Conservation (phyloP, 2,329 filamentous ascomycete species). For the Claviceps purpurea region DNA sequence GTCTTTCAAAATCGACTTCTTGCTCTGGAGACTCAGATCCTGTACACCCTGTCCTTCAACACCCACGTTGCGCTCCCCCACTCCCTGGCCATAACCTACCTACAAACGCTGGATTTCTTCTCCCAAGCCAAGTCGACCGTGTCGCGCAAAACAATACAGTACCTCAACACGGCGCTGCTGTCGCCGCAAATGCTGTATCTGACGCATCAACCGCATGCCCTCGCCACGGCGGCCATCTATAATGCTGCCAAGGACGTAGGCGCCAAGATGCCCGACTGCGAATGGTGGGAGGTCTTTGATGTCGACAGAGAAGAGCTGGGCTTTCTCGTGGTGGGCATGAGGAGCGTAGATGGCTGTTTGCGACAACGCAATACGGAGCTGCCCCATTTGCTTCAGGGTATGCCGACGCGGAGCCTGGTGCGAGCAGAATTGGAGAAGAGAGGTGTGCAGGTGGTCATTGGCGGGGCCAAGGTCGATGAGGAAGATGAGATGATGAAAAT, state of each 20-base stretch:
- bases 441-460: constrained; percentile 24
- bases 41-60: constrained; percentile 67
- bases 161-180: constrained; percentile 76
- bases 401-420: constrained; percentile 45
- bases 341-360: constrained; percentile 63
- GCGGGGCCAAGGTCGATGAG: constrained; percentile 20
- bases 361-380: constrained; percentile 43
- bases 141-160: constrained; percentile 52
- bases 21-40: constrained; percentile 61
- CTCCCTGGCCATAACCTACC: constrained; percentile 75
- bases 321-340: constrained; percentile 76
- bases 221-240: constrained; percentile 85
- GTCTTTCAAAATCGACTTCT: constrained; percentile 51
- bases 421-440: constrained; percentile 46
- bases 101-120: constrained; percentile 73
- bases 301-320: constrained; percentile 88
- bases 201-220: constrained; percentile 75
- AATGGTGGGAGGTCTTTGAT: constrained; percentile 99
- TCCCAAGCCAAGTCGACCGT: constrained; percentile 34
- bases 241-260: constrained; percentile 67
- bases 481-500: constrained; percentile 31
- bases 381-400: constrained; percentile 30
- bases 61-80: constrained; percentile 79
- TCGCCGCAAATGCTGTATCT: constrained; percentile 82
- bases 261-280: constrained; percentile 65